These are phyloP conservation scores for Penicillium rolfsii DNA, from an alignment of 2,329 filamentous ascomycete genomes.

Conservation along the genomic window DNA sequence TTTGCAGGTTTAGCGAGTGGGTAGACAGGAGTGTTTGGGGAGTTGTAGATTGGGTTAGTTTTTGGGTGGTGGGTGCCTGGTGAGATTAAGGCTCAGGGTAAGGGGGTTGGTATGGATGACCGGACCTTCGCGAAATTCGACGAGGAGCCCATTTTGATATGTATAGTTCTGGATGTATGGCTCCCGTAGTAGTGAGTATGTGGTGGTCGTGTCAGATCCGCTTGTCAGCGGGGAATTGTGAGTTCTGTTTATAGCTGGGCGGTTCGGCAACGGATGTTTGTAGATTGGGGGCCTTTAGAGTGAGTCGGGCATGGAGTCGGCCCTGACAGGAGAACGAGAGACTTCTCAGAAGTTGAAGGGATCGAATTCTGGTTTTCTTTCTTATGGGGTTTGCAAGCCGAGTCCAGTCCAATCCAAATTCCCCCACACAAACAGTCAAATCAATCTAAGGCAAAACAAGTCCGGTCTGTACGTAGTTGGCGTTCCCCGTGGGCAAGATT, in stretches of 20 bases:
- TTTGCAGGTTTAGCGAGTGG: conserved; percentile 1
- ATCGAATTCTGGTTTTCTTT: background rate
- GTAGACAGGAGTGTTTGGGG: background rate
- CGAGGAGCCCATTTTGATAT: conserved; percentile 35
- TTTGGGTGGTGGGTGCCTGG: background rate
- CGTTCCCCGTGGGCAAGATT: conserved; percentile 3
- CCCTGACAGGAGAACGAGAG: background rate
- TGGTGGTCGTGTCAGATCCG: background rate
- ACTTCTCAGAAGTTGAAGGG: background rate
- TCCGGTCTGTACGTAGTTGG: background rate
- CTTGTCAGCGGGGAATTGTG: background rate
- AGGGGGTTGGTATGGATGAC: background rate
- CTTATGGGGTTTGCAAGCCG: background rate
- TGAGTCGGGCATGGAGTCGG: conserved; percentile 6
- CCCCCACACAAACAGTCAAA: background rate
- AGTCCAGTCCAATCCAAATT: background rate
- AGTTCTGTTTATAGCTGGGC: conserved; percentile 11
- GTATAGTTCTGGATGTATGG: background rate
- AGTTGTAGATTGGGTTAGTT: background rate
- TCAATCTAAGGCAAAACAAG: conserved; percentile 1
- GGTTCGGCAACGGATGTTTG: conserved; percentile 5
- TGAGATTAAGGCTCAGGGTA: background rate
- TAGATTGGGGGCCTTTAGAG: conserved; percentile 3
- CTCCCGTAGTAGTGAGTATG: background rate
- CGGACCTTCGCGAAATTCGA: conserved; percentile 38